A percentile compares a stretch with the other conserved stretches of the same genome.
These are phyloP conservation scores for Homolaphlyctis polyrhiza DNA, from an alignment of 371 early-diverging fungal species.

Conservation along the genomic window DNA sequence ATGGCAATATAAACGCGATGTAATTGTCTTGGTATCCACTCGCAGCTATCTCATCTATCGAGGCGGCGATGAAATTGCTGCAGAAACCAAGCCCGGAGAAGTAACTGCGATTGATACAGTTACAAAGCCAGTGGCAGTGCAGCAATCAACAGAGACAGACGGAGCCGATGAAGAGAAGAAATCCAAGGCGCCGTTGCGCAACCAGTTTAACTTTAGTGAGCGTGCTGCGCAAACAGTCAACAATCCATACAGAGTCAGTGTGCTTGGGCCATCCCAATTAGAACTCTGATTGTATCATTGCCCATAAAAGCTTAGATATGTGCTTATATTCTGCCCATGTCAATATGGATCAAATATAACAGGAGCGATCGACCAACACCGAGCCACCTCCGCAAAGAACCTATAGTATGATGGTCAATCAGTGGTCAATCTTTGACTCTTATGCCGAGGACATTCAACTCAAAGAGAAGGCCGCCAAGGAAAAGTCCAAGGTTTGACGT, in stretches of 20 bases:
- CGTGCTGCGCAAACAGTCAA: constrained; percentile 53
- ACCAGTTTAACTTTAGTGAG: constrained; percentile 59
- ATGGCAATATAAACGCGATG: too few relatives aligned
- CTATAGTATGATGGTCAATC: constrained; percentile 47
- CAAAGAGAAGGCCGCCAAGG: constrained; percentile 51
- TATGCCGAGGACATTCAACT: constrained; percentile 50
- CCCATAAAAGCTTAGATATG: too few relatives aligned
- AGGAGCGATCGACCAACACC: constrained; percentile 55
- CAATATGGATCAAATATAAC: background rate
- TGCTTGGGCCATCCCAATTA: too few relatives aligned
- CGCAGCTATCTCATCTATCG: constrained; percentile 18
- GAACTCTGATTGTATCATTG: too few relatives aligned
- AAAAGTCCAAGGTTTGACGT: constrained; percentile 40
- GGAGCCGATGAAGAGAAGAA: constrained; percentile 28
- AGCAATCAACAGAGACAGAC: constrained; percentile 11
- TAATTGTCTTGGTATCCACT: too few relatives aligned
- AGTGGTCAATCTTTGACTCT: constrained; percentile 55
- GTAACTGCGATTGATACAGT: constrained; percentile 3
- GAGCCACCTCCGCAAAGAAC: constrained; percentile 53
- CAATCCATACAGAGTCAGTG: constrained; percentile 42
- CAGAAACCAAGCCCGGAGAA: constrained; percentile 6
- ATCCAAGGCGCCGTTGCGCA: constrained; percentile 32
- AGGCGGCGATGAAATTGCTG: constrained; percentile 14
- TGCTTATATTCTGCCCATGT: too few relatives aligned
- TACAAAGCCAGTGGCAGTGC: background rate